These are phyloP conservation scores for Citrus reticulata DNA, from an alignment of 345 rosid genomes.

Conservation along the genomic window DNA sequence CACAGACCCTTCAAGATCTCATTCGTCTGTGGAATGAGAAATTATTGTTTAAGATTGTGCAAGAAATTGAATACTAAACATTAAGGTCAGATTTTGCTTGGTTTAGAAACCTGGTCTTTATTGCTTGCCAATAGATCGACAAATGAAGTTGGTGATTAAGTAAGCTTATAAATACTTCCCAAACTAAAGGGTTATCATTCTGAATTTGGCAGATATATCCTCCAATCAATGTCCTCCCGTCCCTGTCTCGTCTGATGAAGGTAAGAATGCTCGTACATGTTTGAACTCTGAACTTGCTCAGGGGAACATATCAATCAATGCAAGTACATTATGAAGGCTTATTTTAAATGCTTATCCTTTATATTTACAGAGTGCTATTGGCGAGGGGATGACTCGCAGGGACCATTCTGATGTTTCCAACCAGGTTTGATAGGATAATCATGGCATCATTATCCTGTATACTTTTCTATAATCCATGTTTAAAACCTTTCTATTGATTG, in stretches of 20 bases:
- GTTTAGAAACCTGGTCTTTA: not conserved
- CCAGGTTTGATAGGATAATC: slow-evolving; percentile 48
- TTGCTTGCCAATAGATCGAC: not conserved
- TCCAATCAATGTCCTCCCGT: slow-evolving; percentile 97
- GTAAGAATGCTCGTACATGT: slow-evolving; percentile 27
- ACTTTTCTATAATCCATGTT: not conserved
- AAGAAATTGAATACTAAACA: not conserved
- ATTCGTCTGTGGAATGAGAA: not conserved
- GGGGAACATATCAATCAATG: not conserved
- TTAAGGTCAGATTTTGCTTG: not conserved
- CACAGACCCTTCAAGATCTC: not conserved
- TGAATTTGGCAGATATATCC: slow-evolving; percentile 77
- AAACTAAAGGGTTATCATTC: slow-evolving; percentile 6
- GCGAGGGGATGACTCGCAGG: slow-evolving; percentile 94
- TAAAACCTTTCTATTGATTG: not conserved
- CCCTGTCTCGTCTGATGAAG: slow-evolving; percentile 97
- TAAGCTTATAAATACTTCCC: not conserved
- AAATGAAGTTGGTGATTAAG: not conserved
- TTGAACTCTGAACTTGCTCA: not conserved
- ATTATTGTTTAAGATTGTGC: not conserved
- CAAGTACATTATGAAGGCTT: not conserved
- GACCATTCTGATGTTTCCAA: slow-evolving; percentile 95
- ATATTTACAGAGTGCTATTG: slow-evolving; percentile 85
- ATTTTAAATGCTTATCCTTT: not conserved
- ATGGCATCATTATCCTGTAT: not conserved